Percentiles rank a stretch among this genome's conserved stretches.
Evolutionary conservation across 495 filamentous ascomycete species (phyloP).

Genomic region (Clohesyomyces aquaticus): DNA sequence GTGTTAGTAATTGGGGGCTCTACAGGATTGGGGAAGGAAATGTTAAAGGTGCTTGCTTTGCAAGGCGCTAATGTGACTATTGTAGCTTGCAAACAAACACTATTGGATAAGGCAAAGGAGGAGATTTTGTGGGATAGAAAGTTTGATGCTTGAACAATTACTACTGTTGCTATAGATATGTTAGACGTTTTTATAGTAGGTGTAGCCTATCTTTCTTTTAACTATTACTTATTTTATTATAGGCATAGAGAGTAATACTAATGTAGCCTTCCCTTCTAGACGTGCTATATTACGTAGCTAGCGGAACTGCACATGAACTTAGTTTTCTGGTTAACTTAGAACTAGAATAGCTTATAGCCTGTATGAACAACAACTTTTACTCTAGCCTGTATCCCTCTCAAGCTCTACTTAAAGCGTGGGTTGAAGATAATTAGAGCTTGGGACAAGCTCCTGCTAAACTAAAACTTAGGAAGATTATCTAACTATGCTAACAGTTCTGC

Average conservation of each 20-base stretch:
- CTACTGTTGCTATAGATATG: conserved; percentile 8
- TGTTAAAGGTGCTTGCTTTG: conserved; percentile 39
- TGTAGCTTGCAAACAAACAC: conserved; percentile 9
- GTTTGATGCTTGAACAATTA: not conserved
- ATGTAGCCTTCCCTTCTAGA: conserved; percentile 31
- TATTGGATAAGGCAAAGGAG: conserved; percentile 39
- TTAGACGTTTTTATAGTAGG: not conserved
- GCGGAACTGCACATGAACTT: conserved; percentile 20
- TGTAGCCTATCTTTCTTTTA: not conserved
- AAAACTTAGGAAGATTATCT: conserved; percentile 29
- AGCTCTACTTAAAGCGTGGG: conserved; percentile 27
- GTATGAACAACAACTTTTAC: conserved; percentile 38
- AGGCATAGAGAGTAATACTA: conserved; percentile 37
- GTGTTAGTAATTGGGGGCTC: conserved; percentile 45
- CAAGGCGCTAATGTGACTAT: conserved; percentile 26
- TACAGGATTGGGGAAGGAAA: conserved; percentile 42
- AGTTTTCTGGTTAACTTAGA: conserved; percentile 23
- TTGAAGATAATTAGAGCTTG: conserved; percentile 21
- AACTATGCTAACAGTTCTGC: conserved; percentile 35
- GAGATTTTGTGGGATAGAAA: conserved; percentile 21
- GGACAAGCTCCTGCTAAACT: not conserved
- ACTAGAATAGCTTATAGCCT: conserved; percentile 4
- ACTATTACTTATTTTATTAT: not conserved
- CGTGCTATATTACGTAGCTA: conserved; percentile 34
- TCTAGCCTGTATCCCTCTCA: conserved; percentile 29